Conservation (phyloP, 768 basidiomycete genomes). For the Boletus rufocinnamomeus region DNA sequence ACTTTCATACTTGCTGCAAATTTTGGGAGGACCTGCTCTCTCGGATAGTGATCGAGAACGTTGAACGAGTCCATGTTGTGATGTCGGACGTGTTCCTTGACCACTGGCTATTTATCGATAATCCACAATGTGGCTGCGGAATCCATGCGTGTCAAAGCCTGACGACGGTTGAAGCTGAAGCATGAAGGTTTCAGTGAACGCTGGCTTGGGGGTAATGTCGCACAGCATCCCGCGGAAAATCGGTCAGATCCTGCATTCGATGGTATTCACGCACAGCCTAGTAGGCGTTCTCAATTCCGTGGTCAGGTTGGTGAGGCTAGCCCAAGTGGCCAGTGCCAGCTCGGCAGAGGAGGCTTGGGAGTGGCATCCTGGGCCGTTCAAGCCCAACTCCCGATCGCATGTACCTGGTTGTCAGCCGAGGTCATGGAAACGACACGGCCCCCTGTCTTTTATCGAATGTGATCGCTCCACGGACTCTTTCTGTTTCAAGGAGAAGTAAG, state of each 20-base stretch:
- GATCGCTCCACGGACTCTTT: too few species aligned
- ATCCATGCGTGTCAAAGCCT: neutral
- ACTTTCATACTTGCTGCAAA: neutral
- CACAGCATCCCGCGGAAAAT: neutral
- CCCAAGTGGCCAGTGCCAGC: too few species aligned
- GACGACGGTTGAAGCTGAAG: neutral
- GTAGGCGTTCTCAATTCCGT: too few species aligned
- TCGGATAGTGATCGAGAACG: neutral
- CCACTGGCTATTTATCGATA: neutral
- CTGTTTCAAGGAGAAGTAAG: too few species aligned
- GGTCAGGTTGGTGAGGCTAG: too few species aligned
- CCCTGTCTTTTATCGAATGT: too few species aligned
- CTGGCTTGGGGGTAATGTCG: neutral
- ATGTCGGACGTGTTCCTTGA: neutral
- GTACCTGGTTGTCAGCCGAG: too few species aligned
- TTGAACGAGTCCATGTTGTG: neutral
- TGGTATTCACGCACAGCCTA: too few species aligned
- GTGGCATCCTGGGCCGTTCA: too few species aligned
- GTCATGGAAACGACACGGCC: neutral
- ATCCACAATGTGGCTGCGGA: neutral
- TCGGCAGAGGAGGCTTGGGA: neutral
- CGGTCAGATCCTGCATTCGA: too few species aligned
- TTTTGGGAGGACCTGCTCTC: neutral
- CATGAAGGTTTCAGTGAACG: neutral
- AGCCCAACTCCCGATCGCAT: too few species aligned